A percentile compares a stretch with the other conserved stretches of the same genome.
phyloP scores from a whole-genome alignment of 768 basidiomycete genomes.

The Hericium rajendrae region DNA sequence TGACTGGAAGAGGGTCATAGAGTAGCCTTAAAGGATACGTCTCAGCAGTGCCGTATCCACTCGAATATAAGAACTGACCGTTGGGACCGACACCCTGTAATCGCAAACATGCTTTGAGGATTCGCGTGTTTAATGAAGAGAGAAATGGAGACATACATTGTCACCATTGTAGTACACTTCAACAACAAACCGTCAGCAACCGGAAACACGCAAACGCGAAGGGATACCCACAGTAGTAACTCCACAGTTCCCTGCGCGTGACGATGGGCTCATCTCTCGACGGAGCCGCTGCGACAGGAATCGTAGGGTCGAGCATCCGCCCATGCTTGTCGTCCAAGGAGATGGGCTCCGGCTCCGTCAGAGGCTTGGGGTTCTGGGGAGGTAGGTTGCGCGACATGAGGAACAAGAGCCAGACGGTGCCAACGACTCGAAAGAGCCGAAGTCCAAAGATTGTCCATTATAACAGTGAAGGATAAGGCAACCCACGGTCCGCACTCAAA shows the following conservation, averaged over 20 bases:
- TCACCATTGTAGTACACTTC: conserved; percentile 78
- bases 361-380: background rate
- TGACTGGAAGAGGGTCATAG: conserved; percentile 66
- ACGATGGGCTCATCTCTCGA: conserved; percentile 52
- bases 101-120: background rate
- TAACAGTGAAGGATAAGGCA: background rate
- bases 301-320: background rate
- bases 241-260: conserved; percentile 68
- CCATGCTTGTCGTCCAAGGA: background rate
- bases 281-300: background rate
- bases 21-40: conserved; percentile 46
- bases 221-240: conserved; percentile 54
- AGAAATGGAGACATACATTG: background rate
- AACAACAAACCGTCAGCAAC: background rate
- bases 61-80: background rate
- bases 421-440: background rate
- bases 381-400: conserved; percentile 4
- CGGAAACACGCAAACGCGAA: background rate
- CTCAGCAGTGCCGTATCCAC: conserved; percentile 38
- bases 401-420: background rate
- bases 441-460: background rate
- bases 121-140: background rate
- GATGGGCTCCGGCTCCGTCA: background rate
- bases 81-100: background rate
- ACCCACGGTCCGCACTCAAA: background rate